Base-by-base conservation (phyloP, 805 yeast genomes). In the Spathaspora passalidarum region DNA sequence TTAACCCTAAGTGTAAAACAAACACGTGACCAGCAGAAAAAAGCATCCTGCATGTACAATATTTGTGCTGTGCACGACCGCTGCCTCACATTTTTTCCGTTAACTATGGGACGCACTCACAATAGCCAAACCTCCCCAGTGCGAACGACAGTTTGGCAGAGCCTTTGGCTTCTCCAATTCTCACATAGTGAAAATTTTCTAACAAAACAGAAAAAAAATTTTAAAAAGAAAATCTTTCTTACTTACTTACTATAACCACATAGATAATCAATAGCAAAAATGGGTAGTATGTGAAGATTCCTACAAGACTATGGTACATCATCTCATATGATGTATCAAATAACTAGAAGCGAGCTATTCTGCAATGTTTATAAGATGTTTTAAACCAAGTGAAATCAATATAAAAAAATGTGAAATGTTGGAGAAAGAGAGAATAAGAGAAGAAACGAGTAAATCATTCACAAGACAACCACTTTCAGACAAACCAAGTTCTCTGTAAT, bases 231-330 rank as follows among this genome's bases (percentile, higher is more conserved):
- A 11, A 37, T 35, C 41, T 26, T 44, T 44, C 23, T 17, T 40
- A 32, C 22, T 39, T 39, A 18, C 39, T n/a, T 16, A 37, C 32
- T 29, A 29, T 29, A n/a, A 29, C 34, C 54, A 52, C 55, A 59
- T 53, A 59, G 32, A 29, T 39, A 39, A 39, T 23, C 29, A 38
- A 17, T 39, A 39, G 35, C 69, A 75, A 81, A 69, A 75, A 82
- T 82, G 88, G 75, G 86, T 80, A 82, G 88, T 82, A 82, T 75
- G 88, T 82, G 78, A 62, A 59, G 52, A 51, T 46, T 42, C 38
- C 23, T 16, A 18, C 5, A 3, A 29, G 3, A 29, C 16, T 2
- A 29, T 2, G 34, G 14, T 29, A 13, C 16, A 29, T 29, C 16
- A 29, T 29, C 3, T 8, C 4, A 13, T 29, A 29, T 29, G 34